Evolutionary conservation across 441 rosid species (phyloP), one percentile per base, ranked within the genome.

Genomic region (Mallotus japonicus): DNA sequence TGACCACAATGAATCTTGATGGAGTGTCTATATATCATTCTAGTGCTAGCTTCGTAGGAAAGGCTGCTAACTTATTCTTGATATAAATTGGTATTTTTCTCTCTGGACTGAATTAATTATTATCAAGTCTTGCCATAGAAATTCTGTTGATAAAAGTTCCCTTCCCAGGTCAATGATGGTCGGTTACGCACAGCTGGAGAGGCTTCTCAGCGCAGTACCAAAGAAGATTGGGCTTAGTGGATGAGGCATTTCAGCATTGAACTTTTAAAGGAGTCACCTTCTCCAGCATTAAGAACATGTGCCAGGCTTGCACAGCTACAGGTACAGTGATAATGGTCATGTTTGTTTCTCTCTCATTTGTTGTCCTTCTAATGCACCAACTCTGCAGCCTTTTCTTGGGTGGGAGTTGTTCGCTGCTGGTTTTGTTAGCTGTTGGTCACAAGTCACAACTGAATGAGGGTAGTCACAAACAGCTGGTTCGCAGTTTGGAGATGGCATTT

Each of bases 141-240:
- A 50, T 9, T 17, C 34, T 70, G 55, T 13, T 24, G 8, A 68
- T 61, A 19, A 60, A 32, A 22, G 3, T 46, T n/a, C 8, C 62
- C 77, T 70, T 50, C 72, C 20, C 76, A 96, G 99, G 96, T 93
- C 61, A 96, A 96, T 88, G 97, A 92, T 83, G 90, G 87, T 69
- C 89, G 91, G 63, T 84, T 96, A 72, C 93, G 96, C 69, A 85
- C 97, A 67, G 99, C 99, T 75, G 97, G 99, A 75, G 99, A 96
- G 80, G 99, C 99, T 83, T 96, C 99, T 80, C 98, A 96, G 67
- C 98, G 99, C 73, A 93, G 98, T 75, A 96, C 99, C 59, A 93
- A 90, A 82, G 99, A 96, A 88, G 99, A 96, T 74, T 96, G 99
- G 99, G 98, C 97, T 69, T 98, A 96, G 82, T 96, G 99, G 99